These are phyloP conservation scores for Tulasnella sp. DNA, from an alignment of 768 basidiomycete species.

Conservation along the genomic window DNA sequence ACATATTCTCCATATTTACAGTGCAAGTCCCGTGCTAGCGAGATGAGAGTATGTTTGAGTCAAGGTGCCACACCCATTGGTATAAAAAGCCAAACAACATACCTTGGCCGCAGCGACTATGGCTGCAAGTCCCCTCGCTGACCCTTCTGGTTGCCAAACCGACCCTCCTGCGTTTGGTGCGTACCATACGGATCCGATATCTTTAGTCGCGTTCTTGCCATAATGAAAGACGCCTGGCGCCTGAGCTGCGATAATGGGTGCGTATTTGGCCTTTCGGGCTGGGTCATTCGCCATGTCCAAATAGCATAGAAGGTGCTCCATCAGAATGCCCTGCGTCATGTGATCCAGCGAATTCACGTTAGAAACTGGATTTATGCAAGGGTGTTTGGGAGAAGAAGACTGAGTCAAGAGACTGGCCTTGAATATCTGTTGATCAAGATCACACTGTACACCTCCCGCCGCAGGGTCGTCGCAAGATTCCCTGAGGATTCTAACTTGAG, in stretches of 20 bases:
- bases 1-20: no score
- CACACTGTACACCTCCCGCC: slow-evolving; percentile 32
- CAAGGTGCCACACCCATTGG: no score
- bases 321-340: neutral
- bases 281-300: slow-evolving; percentile 32
- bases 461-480: slow-evolving; percentile 43
- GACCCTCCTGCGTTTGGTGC: slow-evolving; percentile 23
- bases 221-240: slow-evolving; percentile 35
- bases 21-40: slow-evolving; percentile 25
- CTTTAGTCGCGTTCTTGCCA: slow-evolving; percentile 31
- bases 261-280: slow-evolving; percentile 29
- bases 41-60: slow-evolving; percentile 25
- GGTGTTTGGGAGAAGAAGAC: slow-evolving; percentile 36
- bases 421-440: slow-evolving; percentile 31
- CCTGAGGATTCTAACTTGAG: slow-evolving; percentile 33
- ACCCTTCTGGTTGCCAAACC: slow-evolving; percentile 25
- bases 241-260: slow-evolving; percentile 29
- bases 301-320: slow-evolving; percentile 40
- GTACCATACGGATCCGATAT: slow-evolving; percentile 30
- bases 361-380: no score
- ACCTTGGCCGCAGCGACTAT: slow-evolving; percentile 25
- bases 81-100: slow-evolving; percentile 1
- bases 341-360: no score
- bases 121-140: slow-evolving; percentile 27
- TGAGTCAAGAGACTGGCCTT: no score